A percentile compares a stretch with the other conserved stretches of the same genome.
Evolutionary conservation across 2,329 filamentous ascomycete genomes (phyloP).

Genomic region (Fusarium secorum): DNA sequence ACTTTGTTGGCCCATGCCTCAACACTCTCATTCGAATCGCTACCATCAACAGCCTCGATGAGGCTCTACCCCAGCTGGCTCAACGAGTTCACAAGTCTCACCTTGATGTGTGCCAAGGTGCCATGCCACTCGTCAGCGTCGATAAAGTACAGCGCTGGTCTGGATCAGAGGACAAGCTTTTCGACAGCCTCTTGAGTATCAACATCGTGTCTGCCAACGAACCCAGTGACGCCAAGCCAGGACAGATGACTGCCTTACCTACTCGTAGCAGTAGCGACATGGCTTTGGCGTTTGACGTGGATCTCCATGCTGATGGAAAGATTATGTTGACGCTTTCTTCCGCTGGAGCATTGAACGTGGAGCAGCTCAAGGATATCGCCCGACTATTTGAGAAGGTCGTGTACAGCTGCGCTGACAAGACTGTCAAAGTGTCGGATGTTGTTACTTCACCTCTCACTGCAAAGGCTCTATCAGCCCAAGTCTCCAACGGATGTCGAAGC

Average conservation of each 20-base stretch:
- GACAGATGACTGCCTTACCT: background rate
- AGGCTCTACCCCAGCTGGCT: background rate
- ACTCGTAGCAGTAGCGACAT: conserved; percentile 14
- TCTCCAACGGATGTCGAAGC: rapidly evolving
- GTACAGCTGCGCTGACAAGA: background rate
- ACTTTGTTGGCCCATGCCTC: conserved; percentile 14
- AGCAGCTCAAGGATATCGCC: background rate
- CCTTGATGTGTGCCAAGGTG: background rate
- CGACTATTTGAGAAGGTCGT: conserved; percentile 1
- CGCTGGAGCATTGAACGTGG: background rate
- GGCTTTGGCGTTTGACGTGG: conserved; percentile 13
- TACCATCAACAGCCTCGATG: background rate
- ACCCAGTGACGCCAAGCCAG: background rate
- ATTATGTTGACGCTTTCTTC: conserved; percentile 5
- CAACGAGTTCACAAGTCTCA: conserved; percentile 5
- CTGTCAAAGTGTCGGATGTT: background rate
- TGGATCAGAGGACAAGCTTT: conserved; percentile 6
- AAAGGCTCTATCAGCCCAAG: rapidly evolving
- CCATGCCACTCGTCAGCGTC: conserved; percentile 9
- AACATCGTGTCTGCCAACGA: background rate
- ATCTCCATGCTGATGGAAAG: conserved; percentile 8
- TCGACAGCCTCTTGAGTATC: conserved; percentile 19
- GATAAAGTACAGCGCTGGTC: conserved; percentile 20
- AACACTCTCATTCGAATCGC: conserved; percentile 3
- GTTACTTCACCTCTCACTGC: background rate